phyloP scores from a whole-genome alignment of 306 rosid genomes.

The Rosa multiflora region DNA sequence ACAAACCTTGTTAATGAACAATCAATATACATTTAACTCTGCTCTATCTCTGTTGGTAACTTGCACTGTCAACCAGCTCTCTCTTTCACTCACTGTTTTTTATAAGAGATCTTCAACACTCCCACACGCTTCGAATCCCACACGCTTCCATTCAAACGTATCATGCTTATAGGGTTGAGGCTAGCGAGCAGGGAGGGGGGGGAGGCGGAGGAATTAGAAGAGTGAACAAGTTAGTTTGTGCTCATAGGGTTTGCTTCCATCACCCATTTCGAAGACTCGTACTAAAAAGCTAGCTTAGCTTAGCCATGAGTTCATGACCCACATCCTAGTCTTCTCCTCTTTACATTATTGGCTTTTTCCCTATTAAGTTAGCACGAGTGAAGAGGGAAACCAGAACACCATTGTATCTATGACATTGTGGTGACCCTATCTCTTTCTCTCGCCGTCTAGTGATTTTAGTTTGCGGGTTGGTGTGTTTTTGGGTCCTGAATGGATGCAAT shows the following conservation, averaged over 20 bases:
- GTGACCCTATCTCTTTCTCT: background rate
- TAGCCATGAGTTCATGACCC: background rate
- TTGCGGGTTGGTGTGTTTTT: background rate
- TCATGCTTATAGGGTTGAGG: background rate
- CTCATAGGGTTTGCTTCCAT: background rate
- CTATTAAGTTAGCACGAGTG: background rate
- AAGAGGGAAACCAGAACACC: constrained; percentile 2
- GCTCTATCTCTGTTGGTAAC: constrained; percentile 30
- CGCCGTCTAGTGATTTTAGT: background rate
- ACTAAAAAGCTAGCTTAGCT: background rate
- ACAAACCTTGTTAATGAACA: constrained; percentile 65
- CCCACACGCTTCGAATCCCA: constrained; percentile 12
- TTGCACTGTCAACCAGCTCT: background rate
- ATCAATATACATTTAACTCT: constrained; percentile 54
- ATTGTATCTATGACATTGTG: constrained; percentile 2
- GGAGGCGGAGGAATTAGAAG: background rate
- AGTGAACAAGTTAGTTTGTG: background rate
- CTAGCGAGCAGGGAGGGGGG: background rate
- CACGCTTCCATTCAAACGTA: constrained; percentile 15
- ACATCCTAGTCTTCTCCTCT: background rate
- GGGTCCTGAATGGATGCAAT: constrained; percentile 25
- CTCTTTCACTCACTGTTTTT: constrained; percentile 12
- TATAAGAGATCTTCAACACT: background rate
- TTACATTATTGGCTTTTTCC: background rate
- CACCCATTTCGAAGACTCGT: background rate